These are phyloP conservation scores for Paramyrothecium roridum DNA, from an alignment of 2,329 filamentous ascomycete genomes.

Conservation along the genomic window DNA sequence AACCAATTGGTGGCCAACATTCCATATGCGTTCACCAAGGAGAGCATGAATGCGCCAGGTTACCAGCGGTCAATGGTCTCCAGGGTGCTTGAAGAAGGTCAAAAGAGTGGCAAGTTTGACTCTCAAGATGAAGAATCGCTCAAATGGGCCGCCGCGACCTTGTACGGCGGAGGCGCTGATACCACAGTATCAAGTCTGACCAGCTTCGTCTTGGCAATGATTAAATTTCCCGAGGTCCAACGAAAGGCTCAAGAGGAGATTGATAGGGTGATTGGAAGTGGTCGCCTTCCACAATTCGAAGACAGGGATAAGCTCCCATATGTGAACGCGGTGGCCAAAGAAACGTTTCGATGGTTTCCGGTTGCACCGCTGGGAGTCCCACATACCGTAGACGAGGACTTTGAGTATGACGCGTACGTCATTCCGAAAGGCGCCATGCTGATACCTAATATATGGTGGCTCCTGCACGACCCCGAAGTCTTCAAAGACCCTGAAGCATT, in stretches of 20 bases:
- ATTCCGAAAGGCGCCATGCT: slow-evolving; percentile 12
- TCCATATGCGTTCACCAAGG: slow-evolving; percentile 15
- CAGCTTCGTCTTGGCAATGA: slow-evolving; percentile 44
- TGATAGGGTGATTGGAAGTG: slow-evolving; percentile 32
- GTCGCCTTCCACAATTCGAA: slow-evolving; percentile 29
- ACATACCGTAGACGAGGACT: slow-evolving; percentile 9
- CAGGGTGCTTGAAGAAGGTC: not conserved
- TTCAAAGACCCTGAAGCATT: slow-evolving; percentile 7
- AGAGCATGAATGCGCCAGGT: slow-evolving; percentile 7
- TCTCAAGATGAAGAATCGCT: slow-evolving; percentile 8
- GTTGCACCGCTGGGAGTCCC: slow-evolving; percentile 14
- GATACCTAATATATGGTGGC: slow-evolving; percentile 10
- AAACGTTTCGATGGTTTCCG: slow-evolving; percentile 38
- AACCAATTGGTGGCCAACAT: slow-evolving; percentile 8
- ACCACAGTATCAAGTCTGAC: slow-evolving; percentile 23
- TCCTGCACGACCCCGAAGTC: slow-evolving; percentile 7
- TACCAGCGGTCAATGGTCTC: slow-evolving; percentile 11
- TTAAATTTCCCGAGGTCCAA: slow-evolving; percentile 29
- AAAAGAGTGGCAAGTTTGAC: too few relatives aligned
- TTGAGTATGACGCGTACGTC: slow-evolving; percentile 10
- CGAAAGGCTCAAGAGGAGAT: slow-evolving; percentile 26
- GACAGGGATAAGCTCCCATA: slow-evolving; percentile 38
- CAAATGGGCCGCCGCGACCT: slow-evolving; percentile 8
- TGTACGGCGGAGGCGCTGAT: slow-evolving; percentile 17
- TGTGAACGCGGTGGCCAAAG: slow-evolving; percentile 37